Conservation (phyloP, 2,329 filamentous ascomycete species). For the Knufia fluminis region DNA sequence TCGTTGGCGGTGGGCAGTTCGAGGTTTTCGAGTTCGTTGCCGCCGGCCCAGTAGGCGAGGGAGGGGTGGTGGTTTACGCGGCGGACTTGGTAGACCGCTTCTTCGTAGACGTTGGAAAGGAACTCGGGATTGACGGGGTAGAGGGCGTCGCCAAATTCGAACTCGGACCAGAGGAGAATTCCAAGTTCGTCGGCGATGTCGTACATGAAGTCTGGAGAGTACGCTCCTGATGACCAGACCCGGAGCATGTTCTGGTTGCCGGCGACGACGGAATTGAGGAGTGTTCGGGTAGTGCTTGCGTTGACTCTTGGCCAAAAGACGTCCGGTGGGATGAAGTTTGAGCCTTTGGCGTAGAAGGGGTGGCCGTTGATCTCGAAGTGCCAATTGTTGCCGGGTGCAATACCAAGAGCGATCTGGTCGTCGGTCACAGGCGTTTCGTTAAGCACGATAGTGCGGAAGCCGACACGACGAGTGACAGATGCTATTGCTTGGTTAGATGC, state of each 20-base stretch:
- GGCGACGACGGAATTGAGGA: conserved; percentile 47
- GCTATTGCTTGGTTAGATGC: conserved; percentile 31
- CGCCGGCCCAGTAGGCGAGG: conserved; percentile 45
- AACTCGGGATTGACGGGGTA: conserved; percentile 49
- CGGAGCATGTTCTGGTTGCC: conserved; percentile 58
- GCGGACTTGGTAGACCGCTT: conserved; percentile 53
- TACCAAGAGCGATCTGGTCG: conserved; percentile 44
- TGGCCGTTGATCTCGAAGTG: conserved; percentile 58
- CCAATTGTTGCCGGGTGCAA: conserved; percentile 51
- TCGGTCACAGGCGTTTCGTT: conserved; percentile 48
- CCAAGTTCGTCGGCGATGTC: conserved; percentile 54
- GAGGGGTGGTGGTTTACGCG: conserved; percentile 53
- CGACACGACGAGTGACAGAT: conserved; percentile 45
- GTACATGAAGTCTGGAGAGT: conserved; percentile 54
- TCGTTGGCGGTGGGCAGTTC: conserved; percentile 33
- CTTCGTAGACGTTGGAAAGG: conserved; percentile 46
- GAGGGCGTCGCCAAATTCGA: conserved; percentile 52
- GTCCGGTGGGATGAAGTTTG: conserved; percentile 55
- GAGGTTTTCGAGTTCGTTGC: conserved; percentile 35
- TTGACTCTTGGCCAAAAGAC: conserved; percentile 55
- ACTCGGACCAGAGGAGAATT: conserved; percentile 54
- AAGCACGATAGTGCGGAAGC: conserved; percentile 54
- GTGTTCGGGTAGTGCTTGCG: conserved; percentile 38
- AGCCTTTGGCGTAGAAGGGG: conserved; percentile 56
- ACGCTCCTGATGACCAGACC: conserved; percentile 53